Evolutionary conservation across 2,329 filamentous ascomycete genomes (phyloP), one percentile per base, ranked within the genome.

Genomic region (Aaosphaeria arxii): DNA sequence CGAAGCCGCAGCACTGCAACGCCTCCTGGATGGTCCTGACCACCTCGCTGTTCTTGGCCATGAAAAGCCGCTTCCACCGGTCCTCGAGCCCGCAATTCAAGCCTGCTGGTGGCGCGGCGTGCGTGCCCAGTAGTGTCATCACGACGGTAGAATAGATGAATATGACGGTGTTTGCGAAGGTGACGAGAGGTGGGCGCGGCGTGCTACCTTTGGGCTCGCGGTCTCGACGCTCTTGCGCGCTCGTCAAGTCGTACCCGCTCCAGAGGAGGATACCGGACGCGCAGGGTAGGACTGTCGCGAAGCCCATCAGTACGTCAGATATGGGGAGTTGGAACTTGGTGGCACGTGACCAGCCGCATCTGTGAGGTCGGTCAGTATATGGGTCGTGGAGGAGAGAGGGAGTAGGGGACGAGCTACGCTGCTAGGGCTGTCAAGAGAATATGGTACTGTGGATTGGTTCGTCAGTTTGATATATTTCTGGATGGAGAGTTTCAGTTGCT

Each of bases 1-100:
- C 75, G 32, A 88, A 73, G 0, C 87, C 87, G 55, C 87, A 90
- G 70, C 87, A 90, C 6, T 78, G 62, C 31, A 88, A 77, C 0
- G 76, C 65, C 60, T 89, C 83, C 59, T 90, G 87, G 44, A 90
- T 85, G 2, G 70, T 66, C 39, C 76, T 72, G 48, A 89, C 78
- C 2, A 74, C 65, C 5, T 61, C 58, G 1, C 53, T 74, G 46
- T 87, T 73, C 50, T 84, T 81, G 0, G 59, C 55, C 0, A 54
- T 63, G 56, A 75, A 88, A 48, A 88, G 61, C 3, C 49, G 53
- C 55, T 74, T 70, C 86, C 86, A 89, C 36, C 63, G 66, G 3
- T 71, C 70, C 6, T 81, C 71, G n/a, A 89, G 66, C 1, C 73
- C 69, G 61, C 86, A 88, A n/a, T 72, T 56, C 3, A 76, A 56